These are phyloP conservation scores for Suillus subluteus DNA, from an alignment of 768 basidiomycete species.

Conservation along the genomic window DNA sequence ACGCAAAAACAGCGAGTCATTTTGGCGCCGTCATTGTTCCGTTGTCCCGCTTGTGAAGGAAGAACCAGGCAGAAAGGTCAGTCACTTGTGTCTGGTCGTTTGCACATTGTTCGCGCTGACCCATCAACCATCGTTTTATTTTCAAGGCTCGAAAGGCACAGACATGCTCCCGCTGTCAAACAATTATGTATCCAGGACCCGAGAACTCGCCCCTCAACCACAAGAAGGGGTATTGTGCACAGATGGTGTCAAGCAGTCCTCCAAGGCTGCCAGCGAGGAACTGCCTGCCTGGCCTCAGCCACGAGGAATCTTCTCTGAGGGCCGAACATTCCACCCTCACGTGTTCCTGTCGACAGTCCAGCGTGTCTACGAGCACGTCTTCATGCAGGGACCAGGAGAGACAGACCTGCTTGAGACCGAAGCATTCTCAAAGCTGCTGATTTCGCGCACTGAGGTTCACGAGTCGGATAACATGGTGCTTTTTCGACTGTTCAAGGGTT, in stretches of 20 bases:
- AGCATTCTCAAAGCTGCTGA: background rate
- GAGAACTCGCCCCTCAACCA: too few species aligned
- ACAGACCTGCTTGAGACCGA: background rate
- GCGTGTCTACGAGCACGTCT: background rate
- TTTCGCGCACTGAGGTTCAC: too few species aligned
- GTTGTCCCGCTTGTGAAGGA: background rate
- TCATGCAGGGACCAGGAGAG: background rate
- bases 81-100: background rate
- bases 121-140: background rate
- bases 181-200: too few species aligned
- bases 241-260: background rate
- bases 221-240: too few species aligned
- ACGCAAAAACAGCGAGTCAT: background rate
- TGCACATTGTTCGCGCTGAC: background rate
- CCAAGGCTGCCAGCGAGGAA: background rate
- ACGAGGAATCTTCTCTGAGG: background rate
- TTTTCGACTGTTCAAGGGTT: too few species aligned
- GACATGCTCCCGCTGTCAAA: too few species aligned
- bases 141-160: too few species aligned
- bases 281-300: slow-evolving; percentile 1
- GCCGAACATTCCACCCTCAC: background rate
- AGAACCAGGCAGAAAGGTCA: background rate
- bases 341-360: background rate
- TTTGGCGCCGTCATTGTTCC: background rate
- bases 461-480: too few species aligned